phyloP scores from a whole-genome alignment of 1,139 yeast species.

The Candida buenavistaensis region DNA sequence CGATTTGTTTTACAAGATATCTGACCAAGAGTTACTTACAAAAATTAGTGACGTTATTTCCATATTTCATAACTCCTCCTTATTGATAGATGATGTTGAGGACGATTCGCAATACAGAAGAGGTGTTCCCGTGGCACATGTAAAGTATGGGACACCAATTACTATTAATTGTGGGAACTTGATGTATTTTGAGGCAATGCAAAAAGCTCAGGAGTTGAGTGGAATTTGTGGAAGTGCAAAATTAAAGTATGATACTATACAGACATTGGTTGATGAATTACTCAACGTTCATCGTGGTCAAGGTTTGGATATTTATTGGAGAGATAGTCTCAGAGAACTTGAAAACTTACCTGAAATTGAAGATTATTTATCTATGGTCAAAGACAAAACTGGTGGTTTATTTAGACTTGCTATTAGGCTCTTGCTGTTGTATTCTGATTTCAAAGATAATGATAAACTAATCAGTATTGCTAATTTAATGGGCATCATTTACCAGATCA shows the following conservation, averaged over 20 bases:
- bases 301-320: conserved; percentile 85
- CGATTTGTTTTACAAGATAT: conserved; percentile 28
- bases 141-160: conserved; percentile 70
- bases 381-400: conserved; percentile 86
- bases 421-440: conserved; percentile 41
- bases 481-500: conserved; percentile 79
- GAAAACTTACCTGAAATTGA: conserved; percentile 58
- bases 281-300: conserved; percentile 83
- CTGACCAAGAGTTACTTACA: conserved; percentile 16
- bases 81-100: conserved; percentile 78
- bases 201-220: conserved; percentile 36
- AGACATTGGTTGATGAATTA: conserved; percentile 66
- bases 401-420: conserved; percentile 71
- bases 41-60: conserved; percentile 27
- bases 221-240: not conserved
- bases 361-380: conserved; percentile 78
- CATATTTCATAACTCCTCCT: conserved; percentile 30
- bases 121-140: conserved; percentile 78
- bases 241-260: conserved; percentile 13
- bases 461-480: conserved; percentile 71
- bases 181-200: conserved; percentile 73
- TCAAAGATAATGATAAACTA: conserved; percentile 20
- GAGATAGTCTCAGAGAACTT: conserved; percentile 48
- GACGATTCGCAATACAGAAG: conserved; percentile 71
- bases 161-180: conserved; percentile 83